Conservation (phyloP, 495 filamentous ascomycete species). For the Zalerion maritima region DNA sequence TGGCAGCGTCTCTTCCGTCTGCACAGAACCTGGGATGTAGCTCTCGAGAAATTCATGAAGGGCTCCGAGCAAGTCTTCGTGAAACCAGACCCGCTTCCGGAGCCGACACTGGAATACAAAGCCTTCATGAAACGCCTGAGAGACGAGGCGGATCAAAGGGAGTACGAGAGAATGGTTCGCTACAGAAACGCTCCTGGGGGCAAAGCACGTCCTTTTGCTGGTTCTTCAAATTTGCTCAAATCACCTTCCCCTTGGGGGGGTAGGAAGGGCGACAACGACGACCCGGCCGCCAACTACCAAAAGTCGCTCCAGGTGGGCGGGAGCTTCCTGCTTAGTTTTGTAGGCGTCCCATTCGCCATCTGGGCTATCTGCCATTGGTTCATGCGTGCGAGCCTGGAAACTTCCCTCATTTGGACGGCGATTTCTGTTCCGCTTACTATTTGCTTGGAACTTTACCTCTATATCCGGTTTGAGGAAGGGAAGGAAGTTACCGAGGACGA, state of each 20-base stretch:
- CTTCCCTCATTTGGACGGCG: too few relatives aligned
- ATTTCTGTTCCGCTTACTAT: too few relatives aligned
- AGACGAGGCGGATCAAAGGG: slow-evolving; percentile 58
- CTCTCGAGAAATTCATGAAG: slow-evolving; percentile 49
- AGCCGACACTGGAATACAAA: slow-evolving; percentile 73
- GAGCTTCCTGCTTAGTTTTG: slow-evolving; percentile 58
- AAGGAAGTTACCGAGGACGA: too few relatives aligned
- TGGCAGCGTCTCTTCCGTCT: slow-evolving; percentile 46
- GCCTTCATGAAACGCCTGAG: slow-evolving; percentile 77
- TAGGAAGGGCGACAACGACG: slow-evolving; percentile 36
- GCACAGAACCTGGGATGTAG: too few relatives aligned
- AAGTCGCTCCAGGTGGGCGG: slow-evolving; percentile 58
- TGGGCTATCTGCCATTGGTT: too few relatives aligned
- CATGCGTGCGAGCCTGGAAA: too few relatives aligned
- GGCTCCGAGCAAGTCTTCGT: slow-evolving; percentile 63
- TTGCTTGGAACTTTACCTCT: too few relatives aligned
- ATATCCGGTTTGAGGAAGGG: too few relatives aligned
- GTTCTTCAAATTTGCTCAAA: slow-evolving; percentile 35
- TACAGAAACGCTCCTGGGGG: too few relatives aligned
- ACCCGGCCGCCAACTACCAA: slow-evolving; percentile 56
- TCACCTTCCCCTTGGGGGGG: slow-evolving; percentile 20
- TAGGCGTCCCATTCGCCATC: slow-evolving; percentile 58
- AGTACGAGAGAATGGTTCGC: slow-evolving; percentile 67
- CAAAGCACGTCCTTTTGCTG: too few relatives aligned
- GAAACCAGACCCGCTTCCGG: slow-evolving; percentile 60